Conservation (phyloP, 176 grass and related monocot genomes). For the Eragrostis nindensis region DNA sequence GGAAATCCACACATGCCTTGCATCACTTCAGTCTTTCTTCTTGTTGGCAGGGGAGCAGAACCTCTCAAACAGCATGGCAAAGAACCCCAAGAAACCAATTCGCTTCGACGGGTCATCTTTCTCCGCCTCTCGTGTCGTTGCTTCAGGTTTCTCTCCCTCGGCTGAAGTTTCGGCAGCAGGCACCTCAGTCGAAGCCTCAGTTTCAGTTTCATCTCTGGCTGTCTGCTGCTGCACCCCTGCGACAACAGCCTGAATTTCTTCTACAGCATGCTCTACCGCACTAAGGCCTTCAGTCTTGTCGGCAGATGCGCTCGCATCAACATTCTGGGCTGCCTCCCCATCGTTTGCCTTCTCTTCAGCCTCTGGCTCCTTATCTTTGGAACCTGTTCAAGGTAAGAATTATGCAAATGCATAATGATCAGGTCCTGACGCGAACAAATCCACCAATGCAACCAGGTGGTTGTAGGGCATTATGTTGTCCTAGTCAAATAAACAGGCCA, state of each 20-base stretch:
- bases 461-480: background rate
- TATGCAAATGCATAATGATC: background rate
- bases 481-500: slow-evolving; percentile 5
- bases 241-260: slow-evolving; percentile 51
- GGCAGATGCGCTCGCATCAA: slow-evolving; percentile 6
- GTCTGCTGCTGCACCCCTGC: slow-evolving; percentile 37
- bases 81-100: slow-evolving; percentile 38
- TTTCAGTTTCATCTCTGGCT: slow-evolving; percentile 36
- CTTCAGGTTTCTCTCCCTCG: slow-evolving; percentile 33
- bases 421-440: background rate
- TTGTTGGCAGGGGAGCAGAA: slow-evolving; percentile 50
- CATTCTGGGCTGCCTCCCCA: background rate
- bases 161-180: slow-evolving; percentile 36
- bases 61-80: slow-evolving; percentile 56
- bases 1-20: background rate
- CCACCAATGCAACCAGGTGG: background rate
- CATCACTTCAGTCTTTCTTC: slow-evolving; percentile 53
- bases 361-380: slow-evolving; percentile 19
- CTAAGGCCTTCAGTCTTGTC: slow-evolving; percentile 24
- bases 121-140: slow-evolving; percentile 39
- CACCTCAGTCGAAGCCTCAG: slow-evolving; percentile 35
- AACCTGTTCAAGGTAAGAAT: slow-evolving; percentile 19
- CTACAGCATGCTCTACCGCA: slow-evolving; percentile 27
- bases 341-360: slow-evolving; percentile 30
- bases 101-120: slow-evolving; percentile 49